Evolutionary conservation across 768 basidiomycete genomes (phyloP).

Genomic region (Gloeopeniophorella convolvens): DNA sequence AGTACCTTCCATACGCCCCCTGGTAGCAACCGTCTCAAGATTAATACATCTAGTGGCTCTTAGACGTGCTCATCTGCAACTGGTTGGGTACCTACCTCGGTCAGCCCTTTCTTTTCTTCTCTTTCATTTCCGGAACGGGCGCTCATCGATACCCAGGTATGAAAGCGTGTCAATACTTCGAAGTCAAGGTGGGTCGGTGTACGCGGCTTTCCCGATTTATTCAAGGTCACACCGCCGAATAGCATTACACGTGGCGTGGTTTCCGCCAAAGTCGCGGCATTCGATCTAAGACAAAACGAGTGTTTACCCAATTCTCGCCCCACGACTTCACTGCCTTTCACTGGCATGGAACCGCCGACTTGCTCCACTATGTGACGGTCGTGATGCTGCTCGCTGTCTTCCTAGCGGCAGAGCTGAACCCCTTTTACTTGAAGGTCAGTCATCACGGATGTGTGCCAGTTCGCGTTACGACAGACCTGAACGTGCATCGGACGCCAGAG

Average conservation of each 20-base stretch:
- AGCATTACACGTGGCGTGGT: slow-evolving; percentile 86
- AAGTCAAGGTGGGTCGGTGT: slow-evolving; percentile 45
- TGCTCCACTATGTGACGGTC: slow-evolving; percentile 68
- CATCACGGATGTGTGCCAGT: slow-evolving; percentile 4
- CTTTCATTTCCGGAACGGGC: slow-evolving; percentile 18
- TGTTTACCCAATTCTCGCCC: slow-evolving; percentile 79
- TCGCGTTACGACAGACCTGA: neutral
- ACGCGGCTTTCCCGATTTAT: neutral
- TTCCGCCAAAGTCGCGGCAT: slow-evolving; percentile 71
- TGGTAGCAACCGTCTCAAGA: slow-evolving; percentile 5
- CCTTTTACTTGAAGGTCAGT: slow-evolving; percentile 79
- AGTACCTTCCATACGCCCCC: slow-evolving; percentile 25
- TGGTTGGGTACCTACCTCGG: slow-evolving; percentile 84
- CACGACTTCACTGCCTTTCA: slow-evolving; percentile 85
- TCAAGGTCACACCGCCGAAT: slow-evolving; percentile 13
- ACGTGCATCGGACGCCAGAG: slow-evolving; percentile 31
- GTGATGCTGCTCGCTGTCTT: slow-evolving; percentile 72
- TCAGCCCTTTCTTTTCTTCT: slow-evolving; percentile 27
- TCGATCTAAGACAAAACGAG: slow-evolving; percentile 71
- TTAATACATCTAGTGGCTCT: slow-evolving; percentile 55
- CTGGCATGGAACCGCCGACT: slow-evolving; percentile 74
- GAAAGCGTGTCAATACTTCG: slow-evolving; percentile 81
- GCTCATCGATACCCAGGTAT: slow-evolving; percentile 47
- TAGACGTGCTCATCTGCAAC: slow-evolving; percentile 83
- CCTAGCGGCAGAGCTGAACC: slow-evolving; percentile 78